Evolutionary conservation across 2,329 filamentous ascomycete genomes (phyloP).

Genomic region (Xylariaceae sp.): DNA sequence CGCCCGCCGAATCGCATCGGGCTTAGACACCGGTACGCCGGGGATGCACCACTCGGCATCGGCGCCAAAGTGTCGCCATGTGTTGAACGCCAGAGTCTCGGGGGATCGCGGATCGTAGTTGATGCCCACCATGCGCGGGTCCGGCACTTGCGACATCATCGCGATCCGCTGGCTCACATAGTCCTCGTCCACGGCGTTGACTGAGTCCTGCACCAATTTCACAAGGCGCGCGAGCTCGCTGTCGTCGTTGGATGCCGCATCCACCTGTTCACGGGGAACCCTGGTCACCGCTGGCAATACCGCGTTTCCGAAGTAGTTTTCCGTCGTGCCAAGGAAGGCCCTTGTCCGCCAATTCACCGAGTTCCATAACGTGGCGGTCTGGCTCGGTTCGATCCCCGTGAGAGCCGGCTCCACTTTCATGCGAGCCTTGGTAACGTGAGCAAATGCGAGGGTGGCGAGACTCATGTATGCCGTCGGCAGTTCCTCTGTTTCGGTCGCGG

Average conservation of each 20-base stretch:
- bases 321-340: slow-evolving; percentile 31
- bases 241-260: slow-evolving; percentile 24
- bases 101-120: slow-evolving; percentile 38
- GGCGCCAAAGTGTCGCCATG: slow-evolving; percentile 41
- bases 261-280: slow-evolving; percentile 23
- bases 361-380: slow-evolving; percentile 33
- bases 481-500: slow-evolving; percentile 17
- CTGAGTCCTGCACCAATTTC: slow-evolving; percentile 29
- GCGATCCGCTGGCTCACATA: slow-evolving; percentile 36
- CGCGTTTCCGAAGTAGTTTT: slow-evolving; percentile 40
- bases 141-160: slow-evolving; percentile 34
- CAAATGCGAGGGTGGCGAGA: slow-evolving; percentile 39
- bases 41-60: slow-evolving; percentile 37
- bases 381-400: slow-evolving; percentile 19
- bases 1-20: slow-evolving; percentile 33
- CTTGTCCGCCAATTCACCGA: slow-evolving; percentile 40
- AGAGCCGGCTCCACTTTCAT: slow-evolving; percentile 25
- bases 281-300: slow-evolving; percentile 36
- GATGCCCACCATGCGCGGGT: slow-evolving; percentile 39
- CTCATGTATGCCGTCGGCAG: slow-evolving; percentile 37
- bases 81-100: slow-evolving; percentile 40
- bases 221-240: slow-evolving; percentile 30
- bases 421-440: slow-evolving; percentile 36
- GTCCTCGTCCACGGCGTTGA: slow-evolving; percentile 37
- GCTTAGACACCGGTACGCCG: slow-evolving; percentile 34